These are phyloP conservation scores for Rugonectria rugulosa DNA, from an alignment of 2,329 filamentous ascomycete genomes.

Conservation along the genomic window DNA sequence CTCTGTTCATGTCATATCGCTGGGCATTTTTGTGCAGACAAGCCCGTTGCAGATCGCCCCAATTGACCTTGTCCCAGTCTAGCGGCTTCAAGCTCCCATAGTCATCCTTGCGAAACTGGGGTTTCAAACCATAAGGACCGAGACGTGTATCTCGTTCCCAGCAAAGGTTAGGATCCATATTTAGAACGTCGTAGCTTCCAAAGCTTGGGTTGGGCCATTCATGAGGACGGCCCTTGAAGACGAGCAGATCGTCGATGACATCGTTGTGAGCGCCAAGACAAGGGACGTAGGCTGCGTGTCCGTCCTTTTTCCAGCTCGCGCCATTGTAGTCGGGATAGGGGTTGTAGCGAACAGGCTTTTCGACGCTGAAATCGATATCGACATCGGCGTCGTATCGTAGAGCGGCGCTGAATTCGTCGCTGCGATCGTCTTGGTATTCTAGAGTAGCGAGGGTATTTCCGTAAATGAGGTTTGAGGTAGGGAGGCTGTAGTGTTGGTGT, in stretches of 20 bases:
- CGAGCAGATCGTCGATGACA: constrained; percentile 66
- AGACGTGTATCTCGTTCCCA: constrained; percentile 75
- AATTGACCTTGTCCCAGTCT: constrained; percentile 71
- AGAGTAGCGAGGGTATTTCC: constrained; percentile 62
- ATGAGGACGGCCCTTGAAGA: constrained; percentile 67
- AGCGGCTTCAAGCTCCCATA: constrained; percentile 46
- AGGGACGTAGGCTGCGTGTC: constrained; percentile 65
- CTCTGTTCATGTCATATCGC: constrained; percentile 61
- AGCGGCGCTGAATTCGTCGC: constrained; percentile 40
- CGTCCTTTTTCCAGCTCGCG: constrained; percentile 62
- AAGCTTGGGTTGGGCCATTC: constrained; percentile 68
- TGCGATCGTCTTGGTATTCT: constrained; percentile 48
- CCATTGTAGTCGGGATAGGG: constrained; percentile 78
- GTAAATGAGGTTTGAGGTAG: constrained; percentile 61
- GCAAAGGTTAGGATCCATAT: constrained; percentile 69
- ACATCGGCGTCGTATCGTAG: constrained; percentile 46
- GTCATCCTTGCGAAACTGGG: constrained; percentile 55
- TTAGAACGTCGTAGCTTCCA: constrained; percentile 67
- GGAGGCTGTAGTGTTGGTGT: constrained; percentile 44
- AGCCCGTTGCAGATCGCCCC: constrained; percentile 73
- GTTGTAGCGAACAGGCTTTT: constrained; percentile 66
- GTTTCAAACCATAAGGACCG: constrained; percentile 67
- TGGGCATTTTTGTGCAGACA: constrained; percentile 72
- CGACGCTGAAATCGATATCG: constrained; percentile 50
- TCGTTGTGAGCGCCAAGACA: constrained; percentile 72